These are phyloP conservation scores for Alternaria rosae DNA, from an alignment of 2,329 filamentous ascomycete species.

Conservation along the genomic window DNA sequence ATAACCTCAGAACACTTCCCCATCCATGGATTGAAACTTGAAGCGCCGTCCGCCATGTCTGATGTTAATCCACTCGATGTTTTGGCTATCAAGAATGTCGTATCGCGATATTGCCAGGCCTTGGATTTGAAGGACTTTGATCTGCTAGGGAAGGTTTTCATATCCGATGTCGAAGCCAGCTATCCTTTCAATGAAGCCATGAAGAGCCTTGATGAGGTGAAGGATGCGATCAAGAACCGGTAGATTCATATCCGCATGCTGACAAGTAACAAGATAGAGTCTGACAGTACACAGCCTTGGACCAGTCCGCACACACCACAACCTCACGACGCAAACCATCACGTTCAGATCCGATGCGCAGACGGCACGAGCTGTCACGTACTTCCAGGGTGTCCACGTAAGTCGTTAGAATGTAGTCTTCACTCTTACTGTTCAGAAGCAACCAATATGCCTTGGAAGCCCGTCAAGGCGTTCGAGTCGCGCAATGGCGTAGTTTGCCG, in stretches of 20 bases:
- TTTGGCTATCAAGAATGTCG: conserved; percentile 52
- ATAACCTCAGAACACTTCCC: conserved; percentile 3
- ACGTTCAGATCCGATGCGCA: conserved; percentile 37
- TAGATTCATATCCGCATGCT: conserved; percentile 13
- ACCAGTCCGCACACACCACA: conserved; percentile 53
- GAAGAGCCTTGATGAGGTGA: conserved; percentile 45
- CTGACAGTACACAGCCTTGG: conserved; percentile 41
- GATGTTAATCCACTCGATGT: conserved; percentile 33
- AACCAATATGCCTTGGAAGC: not conserved
- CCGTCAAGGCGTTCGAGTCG: not conserved
- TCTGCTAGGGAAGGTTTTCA: conserved; percentile 52
- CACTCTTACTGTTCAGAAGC: not conserved
- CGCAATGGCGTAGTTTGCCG: not conserved
- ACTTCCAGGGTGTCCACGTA: conserved; percentile 52
- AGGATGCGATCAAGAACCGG: conserved; percentile 45
- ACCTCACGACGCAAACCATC: conserved; percentile 54
- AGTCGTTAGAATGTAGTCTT: not conserved
- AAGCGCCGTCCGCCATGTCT: conserved; percentile 14
- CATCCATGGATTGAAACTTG: not conserved
- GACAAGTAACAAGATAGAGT: not conserved
- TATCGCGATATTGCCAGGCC: conserved; percentile 55
- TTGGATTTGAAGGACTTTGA: conserved; percentile 53
- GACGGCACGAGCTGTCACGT: conserved; percentile 48
- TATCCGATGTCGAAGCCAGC: conserved; percentile 48
- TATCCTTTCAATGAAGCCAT: conserved; percentile 51